Evolutionary conservation across 2,329 filamentous ascomycete genomes (phyloP), one percentile per base, ranked within the genome.

Genomic region (Hypoxylon sp.): DNA sequence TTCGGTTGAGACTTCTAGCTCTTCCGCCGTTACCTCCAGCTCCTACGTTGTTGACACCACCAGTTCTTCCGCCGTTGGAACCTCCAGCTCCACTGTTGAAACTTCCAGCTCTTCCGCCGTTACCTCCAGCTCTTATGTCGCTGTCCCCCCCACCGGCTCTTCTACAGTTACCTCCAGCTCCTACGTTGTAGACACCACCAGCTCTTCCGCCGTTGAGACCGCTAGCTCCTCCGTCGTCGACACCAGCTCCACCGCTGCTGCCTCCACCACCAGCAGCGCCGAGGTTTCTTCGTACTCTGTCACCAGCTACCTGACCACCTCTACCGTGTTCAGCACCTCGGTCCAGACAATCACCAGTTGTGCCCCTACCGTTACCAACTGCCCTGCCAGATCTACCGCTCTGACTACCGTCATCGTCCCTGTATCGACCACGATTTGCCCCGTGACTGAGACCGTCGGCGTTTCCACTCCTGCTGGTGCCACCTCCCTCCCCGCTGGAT

Each of bases 351-450:
- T 86, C 74, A 85, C 80, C 61, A 81, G 79, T 66, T 87, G 85
- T 74, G 83, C 73, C 62, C 78, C 84, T 37, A 80, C 79, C 56
- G 79, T 85, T 68, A 78, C 84, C 70, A 73, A 84, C 82, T 85
- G 83, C 74, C 74, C 73, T 51, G 73, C 79, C 28, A 70, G 75
- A 56, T 81, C 80, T 11, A 79, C 81, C 47, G 80, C 78, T 0
- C 73, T 86, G 28, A 77, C 84, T 56, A 86, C 85, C 2, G 80
- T 85, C 60, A 86, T 84, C 6, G 73, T 89, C 62, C 77, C 86
- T 48, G 71, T 87, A 50, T 85, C 83, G 52, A 89, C 87, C 66
- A 89, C 87, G 41, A 74, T 88, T 72, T 88, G 85, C 82, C 86
- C 85, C 20, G 84, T 87, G 62, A 86, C 84, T n/a, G 82, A 82